These are phyloP conservation scores for Sporothrix pseudoabietina DNA, from an alignment of 2,329 filamentous ascomycete species.

Conservation along the genomic window DNA sequence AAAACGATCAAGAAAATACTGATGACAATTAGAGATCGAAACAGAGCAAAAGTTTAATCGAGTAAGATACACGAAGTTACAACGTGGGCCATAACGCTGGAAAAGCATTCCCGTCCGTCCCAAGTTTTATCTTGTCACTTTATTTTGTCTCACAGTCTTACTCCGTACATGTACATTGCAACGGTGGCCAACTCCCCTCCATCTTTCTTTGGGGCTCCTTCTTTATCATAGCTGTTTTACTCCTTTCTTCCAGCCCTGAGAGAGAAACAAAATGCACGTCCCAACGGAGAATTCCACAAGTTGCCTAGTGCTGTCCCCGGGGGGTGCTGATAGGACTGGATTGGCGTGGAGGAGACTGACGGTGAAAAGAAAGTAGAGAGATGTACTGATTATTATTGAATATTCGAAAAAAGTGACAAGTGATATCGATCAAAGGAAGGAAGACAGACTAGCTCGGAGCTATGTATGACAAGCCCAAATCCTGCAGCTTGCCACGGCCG, in stretches of 20 bases:
- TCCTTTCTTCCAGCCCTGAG: not conserved
- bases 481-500: not conserved
- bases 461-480: not conserved
- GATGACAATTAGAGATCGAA: not conserved
- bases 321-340: not conserved
- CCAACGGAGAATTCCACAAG: slow-evolving; percentile 5
- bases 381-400: not conserved
- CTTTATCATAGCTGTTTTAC: no score
- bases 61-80: not conserved
- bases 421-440: not conserved
- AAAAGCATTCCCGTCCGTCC: not conserved
- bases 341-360: not conserved
- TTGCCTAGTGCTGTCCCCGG: not conserved
- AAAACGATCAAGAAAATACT: not conserved
- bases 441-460: not conserved
- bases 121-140: not conserved
- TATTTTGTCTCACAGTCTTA: not conserved
- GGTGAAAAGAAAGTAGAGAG: no score
- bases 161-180: not conserved
- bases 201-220: not conserved
- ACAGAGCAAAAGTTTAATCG: not conserved
- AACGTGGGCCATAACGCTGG: not conserved
- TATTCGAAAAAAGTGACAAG: not conserved
- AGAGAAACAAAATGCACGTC: not conserved
- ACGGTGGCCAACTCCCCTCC: not conserved